Conservation (phyloP, 352 stramenopile genomes). For the Globisporangium carolinianum region DNA sequence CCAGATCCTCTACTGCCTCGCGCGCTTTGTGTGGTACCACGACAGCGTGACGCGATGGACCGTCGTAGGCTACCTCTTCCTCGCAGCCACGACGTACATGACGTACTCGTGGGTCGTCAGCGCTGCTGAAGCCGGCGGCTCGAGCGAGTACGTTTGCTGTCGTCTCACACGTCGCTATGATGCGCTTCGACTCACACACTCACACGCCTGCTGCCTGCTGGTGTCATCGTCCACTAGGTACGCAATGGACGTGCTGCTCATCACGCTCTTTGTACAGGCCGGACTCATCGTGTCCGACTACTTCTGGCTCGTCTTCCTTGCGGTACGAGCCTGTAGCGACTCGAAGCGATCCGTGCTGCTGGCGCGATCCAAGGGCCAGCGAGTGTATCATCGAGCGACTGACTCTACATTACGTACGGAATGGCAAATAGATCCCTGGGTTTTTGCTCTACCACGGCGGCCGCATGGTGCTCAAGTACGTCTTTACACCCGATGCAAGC, state of each 20-base stretch:
- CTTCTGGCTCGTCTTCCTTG: constrained; percentile 82
- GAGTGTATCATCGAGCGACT: too few relatives aligned
- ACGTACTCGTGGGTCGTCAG: constrained; percentile 79
- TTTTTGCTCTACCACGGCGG: constrained; percentile 79
- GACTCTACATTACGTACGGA: neutral
- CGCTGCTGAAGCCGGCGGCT: constrained; percentile 67
- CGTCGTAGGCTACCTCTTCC: constrained; percentile 55
- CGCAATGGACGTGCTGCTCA: constrained; percentile 79
- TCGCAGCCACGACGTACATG: constrained; percentile 59
- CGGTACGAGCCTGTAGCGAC: constrained; percentile 22
- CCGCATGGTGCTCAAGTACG: constrained; percentile 72
- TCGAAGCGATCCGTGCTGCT: too few relatives aligned
- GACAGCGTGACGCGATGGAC: constrained; percentile 63
- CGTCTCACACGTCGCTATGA: neutral
- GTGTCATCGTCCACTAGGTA: constrained; percentile 22
- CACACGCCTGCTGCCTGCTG: constrained; percentile 3
- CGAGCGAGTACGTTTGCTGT: constrained; percentile 37
- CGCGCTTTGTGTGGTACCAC: constrained; percentile 72
- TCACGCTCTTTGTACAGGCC: constrained; percentile 75
- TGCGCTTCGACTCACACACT: constrained; percentile 5
- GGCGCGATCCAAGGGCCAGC: neutral
- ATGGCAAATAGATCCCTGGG: constrained; percentile 43
- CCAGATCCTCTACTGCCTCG: constrained; percentile 64
- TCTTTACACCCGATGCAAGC: constrained; percentile 56
- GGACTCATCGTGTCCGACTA: constrained; percentile 79